Base-by-base conservation (phyloP, 306 rosid genomes). In the Vicia sativa region DNA sequence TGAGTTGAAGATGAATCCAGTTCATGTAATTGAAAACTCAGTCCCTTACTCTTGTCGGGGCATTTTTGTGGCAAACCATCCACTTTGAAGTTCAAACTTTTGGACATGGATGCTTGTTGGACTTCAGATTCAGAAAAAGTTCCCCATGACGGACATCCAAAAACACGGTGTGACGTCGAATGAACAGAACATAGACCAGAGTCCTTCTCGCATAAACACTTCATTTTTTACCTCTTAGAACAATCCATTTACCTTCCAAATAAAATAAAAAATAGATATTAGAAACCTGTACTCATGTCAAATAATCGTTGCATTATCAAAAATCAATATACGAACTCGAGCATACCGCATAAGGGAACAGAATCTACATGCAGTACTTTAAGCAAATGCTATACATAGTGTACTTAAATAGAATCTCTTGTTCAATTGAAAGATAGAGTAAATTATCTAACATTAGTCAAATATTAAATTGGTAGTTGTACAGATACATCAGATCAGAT, bases 1-100 rank as follows among this genome's bases (percentile, higher is more conserved):
- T 82, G 90, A 85, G 87, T 70, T 52, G 92, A 81, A 66, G 90
- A 75, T 13, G 86, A 85, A 71, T 87, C 87, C 58, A 73, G 88
- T 19, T 86, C 88, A 26, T 70, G 92, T 69, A 82, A 62, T 37
- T 77, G 85, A 52, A 84, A 70, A 68, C 69, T 78, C 67, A 80
- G 58, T 41, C 71, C 74, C 84, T 79, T 84, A 49, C 77, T 81
- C 65, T 75, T 84, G 44, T 72, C 38, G 9, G 2, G 85, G 56
- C 42, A 44, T 69, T 80, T 68, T 60, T 78, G 84, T 25, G 83
- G 87, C 15, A 70, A 59, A 75, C 63, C 64, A 26, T 83, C 90
- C 87, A 82, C 81, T 31, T 77, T 73, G 44, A 81, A 75, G 76
- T 74, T 68, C 65, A 84, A 74, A 53, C 76, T 74, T 35, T 74